These are phyloP conservation scores for Cyathus striatus DNA, from an alignment of 768 basidiomycete species.

Conservation along the genomic window DNA sequence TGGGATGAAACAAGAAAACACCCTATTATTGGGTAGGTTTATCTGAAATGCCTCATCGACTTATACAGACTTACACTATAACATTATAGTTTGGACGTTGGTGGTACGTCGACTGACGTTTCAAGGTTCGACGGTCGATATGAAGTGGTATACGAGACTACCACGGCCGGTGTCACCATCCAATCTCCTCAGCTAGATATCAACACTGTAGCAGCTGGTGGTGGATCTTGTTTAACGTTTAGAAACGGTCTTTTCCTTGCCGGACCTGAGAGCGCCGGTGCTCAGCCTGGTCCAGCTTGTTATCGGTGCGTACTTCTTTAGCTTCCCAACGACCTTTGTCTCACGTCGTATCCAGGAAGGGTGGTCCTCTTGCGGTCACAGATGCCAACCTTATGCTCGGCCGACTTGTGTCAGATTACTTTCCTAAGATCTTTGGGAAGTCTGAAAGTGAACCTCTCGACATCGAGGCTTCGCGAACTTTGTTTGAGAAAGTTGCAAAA, in stretches of 20 bases:
- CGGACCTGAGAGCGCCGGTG: constrained; percentile 91
- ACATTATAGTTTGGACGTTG: constrained; percentile 70
- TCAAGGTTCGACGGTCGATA: constrained; percentile 89
- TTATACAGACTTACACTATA: neutral
- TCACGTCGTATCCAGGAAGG: constrained; percentile 51
- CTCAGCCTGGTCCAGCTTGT: constrained; percentile 90
- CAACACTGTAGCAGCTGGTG: constrained; percentile 94
- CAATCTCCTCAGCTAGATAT: constrained; percentile 93
- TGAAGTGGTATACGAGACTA: constrained; percentile 92
- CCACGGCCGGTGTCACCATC: constrained; percentile 90
- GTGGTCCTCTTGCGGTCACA: constrained; percentile 86
- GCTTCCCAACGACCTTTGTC: neutral
- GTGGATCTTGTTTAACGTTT: constrained; percentile 86
- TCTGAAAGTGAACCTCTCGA: constrained; percentile 84
- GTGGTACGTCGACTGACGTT: constrained; percentile 94
- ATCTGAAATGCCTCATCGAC: constrained; percentile 1
- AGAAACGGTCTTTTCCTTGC: constrained; percentile 86
- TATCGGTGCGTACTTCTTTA: constrained; percentile 55
- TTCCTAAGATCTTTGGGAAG: constrained; percentile 93
- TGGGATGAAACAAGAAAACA: constrained; percentile 71
- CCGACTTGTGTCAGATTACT: constrained; percentile 82
- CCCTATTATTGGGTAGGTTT: constrained; percentile 79
- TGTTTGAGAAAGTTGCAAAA: constrained; percentile 63
- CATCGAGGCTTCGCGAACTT: constrained; percentile 55
- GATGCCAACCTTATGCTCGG: constrained; percentile 92